Conservation (phyloP, 2,329 filamentous ascomycete genomes). For the Claviceps sp. region DNA sequence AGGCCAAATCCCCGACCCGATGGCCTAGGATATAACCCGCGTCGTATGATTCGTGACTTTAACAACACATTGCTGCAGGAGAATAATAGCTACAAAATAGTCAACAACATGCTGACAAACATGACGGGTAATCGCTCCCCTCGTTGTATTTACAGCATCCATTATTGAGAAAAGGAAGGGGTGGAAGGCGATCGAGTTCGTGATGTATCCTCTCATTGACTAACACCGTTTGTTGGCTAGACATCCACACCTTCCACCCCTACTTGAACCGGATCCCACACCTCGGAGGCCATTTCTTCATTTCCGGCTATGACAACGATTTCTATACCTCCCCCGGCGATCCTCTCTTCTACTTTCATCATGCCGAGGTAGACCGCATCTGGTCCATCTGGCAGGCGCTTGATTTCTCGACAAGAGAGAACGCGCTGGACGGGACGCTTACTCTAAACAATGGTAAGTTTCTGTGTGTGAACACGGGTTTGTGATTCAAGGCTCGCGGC, state of each 20-base stretch:
- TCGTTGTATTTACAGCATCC: too few relatives aligned
- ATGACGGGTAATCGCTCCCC: background rate
- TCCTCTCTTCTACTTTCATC: conserved; percentile 3
- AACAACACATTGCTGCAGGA: background rate
- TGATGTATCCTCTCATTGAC: background rate
- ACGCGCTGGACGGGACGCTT: conserved; percentile 1
- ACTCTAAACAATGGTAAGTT: conserved; percentile 3
- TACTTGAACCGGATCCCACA: background rate
- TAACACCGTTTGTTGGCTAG: background rate
- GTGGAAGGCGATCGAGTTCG: too few relatives aligned
- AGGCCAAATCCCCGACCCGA: background rate
- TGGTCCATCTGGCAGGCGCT: conserved; percentile 6
- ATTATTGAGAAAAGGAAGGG: background rate
- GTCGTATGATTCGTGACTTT: conserved; percentile 5
- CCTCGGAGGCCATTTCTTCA: background rate
- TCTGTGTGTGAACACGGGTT: background rate
- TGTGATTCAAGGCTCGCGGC: too few relatives aligned
- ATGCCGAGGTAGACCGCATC: conserved; percentile 3
- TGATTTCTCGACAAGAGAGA: background rate
- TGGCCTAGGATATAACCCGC: conserved; percentile 2
- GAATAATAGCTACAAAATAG: background rate
- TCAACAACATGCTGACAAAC: background rate
- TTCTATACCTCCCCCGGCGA: conserved; percentile 4
- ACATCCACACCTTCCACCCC: conserved; percentile 1
- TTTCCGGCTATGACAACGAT: conserved; percentile 3